These are phyloP conservation scores for Aspergillus latus DNA, from an alignment of 2,329 filamentous ascomycete species.

Conservation along the genomic window DNA sequence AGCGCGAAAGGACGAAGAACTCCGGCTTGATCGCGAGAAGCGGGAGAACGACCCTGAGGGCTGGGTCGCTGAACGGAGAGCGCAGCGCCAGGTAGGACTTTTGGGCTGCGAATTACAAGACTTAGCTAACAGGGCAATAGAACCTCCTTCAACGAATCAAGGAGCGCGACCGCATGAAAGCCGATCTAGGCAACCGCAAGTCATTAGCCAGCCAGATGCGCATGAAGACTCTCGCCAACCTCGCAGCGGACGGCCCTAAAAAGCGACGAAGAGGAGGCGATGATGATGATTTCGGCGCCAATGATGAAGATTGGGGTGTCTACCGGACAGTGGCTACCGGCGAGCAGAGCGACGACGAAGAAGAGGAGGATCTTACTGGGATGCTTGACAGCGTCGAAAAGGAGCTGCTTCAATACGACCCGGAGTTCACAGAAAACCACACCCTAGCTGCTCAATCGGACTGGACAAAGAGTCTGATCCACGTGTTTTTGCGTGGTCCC, in stretches of 20 bases:
- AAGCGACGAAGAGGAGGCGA: constrained; percentile 87
- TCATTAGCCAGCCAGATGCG: constrained; percentile 93
- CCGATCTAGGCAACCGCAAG: constrained; percentile 93
- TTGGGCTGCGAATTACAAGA: not conserved
- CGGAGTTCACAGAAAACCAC: constrained; percentile 85
- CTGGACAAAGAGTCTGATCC: constrained; percentile 89
- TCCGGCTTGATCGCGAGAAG: constrained; percentile 77
- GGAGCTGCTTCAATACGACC: constrained; percentile 82
- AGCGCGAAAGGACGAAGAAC: constrained; percentile 76
- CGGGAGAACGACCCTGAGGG: constrained; percentile 79
- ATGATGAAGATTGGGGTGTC: constrained; percentile 97
- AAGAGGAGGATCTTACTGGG: constrained; percentile 81
- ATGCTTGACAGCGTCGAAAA: constrained; percentile 75
- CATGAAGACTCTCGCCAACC: constrained; percentile 97
- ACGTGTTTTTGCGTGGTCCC: constrained; percentile 85
- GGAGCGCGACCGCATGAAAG: constrained; percentile 87
- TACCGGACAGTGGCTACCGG: constrained; percentile 90
- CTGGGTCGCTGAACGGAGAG: constrained; percentile 82
- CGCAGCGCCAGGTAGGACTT: constrained; percentile 58
- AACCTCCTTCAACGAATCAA: constrained; percentile 80
- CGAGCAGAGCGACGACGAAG: constrained; percentile 76
- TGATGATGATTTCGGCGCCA: constrained; percentile 93
- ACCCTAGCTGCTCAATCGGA: constrained; percentile 90
- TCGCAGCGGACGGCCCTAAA: constrained; percentile 81
- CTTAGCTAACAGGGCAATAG: constrained; percentile 37